phyloP scores from a whole-genome alignment of 768 basidiomycete genomes.

The Auricularia sp. region DNA sequence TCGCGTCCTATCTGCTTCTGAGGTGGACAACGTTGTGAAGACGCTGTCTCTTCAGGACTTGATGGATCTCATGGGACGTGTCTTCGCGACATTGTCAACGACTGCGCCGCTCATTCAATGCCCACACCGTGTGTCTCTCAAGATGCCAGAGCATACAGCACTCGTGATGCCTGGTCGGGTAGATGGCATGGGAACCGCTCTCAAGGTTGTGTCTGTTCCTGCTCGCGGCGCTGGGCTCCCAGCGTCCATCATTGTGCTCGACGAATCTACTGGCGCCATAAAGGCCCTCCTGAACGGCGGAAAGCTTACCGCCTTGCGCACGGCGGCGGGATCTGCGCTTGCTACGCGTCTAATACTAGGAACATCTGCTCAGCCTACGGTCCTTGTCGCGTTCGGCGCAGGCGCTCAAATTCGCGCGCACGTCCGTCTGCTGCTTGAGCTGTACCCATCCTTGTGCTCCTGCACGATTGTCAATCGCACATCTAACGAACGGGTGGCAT shows the following conservation, averaged over 20 bases:
- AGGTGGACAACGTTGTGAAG: not conserved
- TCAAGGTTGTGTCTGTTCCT: constrained; percentile 80
- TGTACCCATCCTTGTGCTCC: constrained; percentile 41
- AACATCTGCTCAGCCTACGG: constrained; percentile 27
- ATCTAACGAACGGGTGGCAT: constrained; percentile 34
- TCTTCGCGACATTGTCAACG: constrained; percentile 43
- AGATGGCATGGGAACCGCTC: constrained; percentile 39
- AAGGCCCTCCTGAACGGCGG: constrained; percentile 73
- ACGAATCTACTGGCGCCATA: constrained; percentile 58
- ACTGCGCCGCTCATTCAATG: constrained; percentile 5
- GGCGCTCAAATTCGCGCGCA: constrained; percentile 65
- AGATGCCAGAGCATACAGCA: constrained; percentile 38
- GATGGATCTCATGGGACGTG: constrained; percentile 46
- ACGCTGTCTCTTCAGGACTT: constrained; percentile 34
- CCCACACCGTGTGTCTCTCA: constrained; percentile 15
- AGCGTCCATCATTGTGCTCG: constrained; percentile 64
- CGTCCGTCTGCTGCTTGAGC: constrained; percentile 47
- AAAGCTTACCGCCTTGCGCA: constrained; percentile 68
- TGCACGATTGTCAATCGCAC: constrained; percentile 61
- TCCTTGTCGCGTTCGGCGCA: constrained; percentile 59
- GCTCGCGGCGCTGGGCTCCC: constrained; percentile 48
- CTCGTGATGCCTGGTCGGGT: constrained; percentile 82
- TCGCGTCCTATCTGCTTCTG: not conserved
- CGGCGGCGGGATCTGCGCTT: constrained; percentile 69
- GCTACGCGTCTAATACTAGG: constrained; percentile 45